phyloP scores from a whole-genome alignment of 176 grass and related monocot species.

The Aegilops longissima region DNA sequence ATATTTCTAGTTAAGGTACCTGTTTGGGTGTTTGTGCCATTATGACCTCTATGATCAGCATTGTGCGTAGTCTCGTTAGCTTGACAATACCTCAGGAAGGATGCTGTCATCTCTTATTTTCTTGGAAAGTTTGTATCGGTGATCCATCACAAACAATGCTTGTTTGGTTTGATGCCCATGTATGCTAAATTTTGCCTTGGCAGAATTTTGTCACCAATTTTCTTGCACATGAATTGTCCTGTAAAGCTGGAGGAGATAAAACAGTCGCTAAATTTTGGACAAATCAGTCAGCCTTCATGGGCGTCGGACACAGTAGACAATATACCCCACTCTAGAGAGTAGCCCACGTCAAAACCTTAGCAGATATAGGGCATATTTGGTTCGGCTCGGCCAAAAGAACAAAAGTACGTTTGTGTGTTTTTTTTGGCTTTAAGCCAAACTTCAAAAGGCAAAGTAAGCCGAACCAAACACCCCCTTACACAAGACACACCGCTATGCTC shows the following conservation, averaged over 20 bases:
- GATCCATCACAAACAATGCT: neutral
- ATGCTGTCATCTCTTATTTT: neutral
- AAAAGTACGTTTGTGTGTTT: no score
- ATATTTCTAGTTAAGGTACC: neutral
- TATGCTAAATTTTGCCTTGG: neutral
- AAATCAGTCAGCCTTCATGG: neutral
- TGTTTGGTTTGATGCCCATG: neutral
- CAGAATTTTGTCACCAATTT: neutral
- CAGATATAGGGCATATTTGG: no score
- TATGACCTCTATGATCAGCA: neutral
- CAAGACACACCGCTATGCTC: no score
- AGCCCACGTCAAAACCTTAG: no score
- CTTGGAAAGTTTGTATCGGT: neutral
- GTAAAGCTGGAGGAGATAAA: neutral
- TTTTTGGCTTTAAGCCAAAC: no score
- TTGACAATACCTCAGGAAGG: neutral
- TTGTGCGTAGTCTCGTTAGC: neutral
- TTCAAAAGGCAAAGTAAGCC: no score
- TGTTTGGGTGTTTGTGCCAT: neutral
- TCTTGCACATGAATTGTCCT: neutral
- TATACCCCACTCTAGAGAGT: neutral
- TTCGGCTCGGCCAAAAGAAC: no score
- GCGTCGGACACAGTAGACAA: neutral
- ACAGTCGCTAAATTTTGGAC: neutral
- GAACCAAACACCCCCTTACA: no score